A percentile compares a stretch with the other conserved stretches of the same genome.
Evolutionary conservation across 768 basidiomycete species (phyloP).

Genomic region (Pisolithus marmoratus): DNA sequence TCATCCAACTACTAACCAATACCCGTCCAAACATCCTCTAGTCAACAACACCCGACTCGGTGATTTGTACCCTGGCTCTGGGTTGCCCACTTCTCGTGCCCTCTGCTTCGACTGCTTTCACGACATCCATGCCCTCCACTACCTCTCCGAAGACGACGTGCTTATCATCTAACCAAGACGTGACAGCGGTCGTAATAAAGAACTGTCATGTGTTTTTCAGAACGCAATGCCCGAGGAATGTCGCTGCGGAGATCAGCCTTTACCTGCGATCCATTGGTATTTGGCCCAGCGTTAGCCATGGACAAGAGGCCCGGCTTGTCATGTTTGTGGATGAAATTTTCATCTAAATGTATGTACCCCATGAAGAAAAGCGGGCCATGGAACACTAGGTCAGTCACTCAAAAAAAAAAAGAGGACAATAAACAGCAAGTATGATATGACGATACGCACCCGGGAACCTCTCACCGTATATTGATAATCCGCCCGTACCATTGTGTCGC

Average conservation of each 20-base stretch:
- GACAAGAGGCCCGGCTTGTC: conserved; percentile 61
- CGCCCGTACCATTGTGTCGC: conserved; percentile 67
- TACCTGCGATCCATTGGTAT: conserved; percentile 79
- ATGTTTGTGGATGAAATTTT: conserved; percentile 67
- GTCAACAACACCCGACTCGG: conserved; percentile 45
- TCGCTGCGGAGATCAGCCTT: conserved; percentile 4
- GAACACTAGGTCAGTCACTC: not conserved
- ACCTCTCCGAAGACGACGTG: conserved; percentile 48
- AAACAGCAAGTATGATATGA: not conserved
- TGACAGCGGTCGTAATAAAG: conserved; percentile 70
- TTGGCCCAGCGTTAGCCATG: conserved; percentile 84
- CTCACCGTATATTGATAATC: conserved; percentile 81
- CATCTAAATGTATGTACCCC: conserved; percentile 36
- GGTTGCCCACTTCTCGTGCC: conserved; percentile 25
- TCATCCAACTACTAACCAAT: not conserved
- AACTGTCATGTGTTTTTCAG: conserved; percentile 35
- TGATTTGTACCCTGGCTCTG: conserved; percentile 44
- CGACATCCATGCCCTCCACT: conserved; percentile 36
- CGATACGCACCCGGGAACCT: conserved; percentile 59
- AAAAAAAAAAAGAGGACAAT: not conserved
- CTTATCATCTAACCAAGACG: conserved; percentile 51
- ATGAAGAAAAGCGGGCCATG: not conserved
- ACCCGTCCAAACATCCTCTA: not conserved
- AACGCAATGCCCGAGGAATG: not conserved
- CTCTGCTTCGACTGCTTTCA: conserved; percentile 35